A percentile compares a stretch with the other conserved stretches of the same genome.
Conservation (phyloP, 495 filamentous ascomycete genomes). For the Parachaetomium inaequale region DNA sequence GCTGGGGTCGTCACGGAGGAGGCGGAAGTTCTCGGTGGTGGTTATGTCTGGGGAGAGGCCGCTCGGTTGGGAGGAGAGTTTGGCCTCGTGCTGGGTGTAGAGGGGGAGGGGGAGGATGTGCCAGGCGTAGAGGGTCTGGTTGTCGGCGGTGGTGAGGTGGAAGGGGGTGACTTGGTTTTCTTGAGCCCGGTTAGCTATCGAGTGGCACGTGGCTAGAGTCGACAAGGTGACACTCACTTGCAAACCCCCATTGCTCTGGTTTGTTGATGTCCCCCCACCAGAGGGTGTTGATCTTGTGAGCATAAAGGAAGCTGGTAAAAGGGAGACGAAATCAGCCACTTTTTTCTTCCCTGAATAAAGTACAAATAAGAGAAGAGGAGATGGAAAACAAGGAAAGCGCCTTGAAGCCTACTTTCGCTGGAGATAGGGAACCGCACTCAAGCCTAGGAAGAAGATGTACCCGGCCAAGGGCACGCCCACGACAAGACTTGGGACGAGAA, state of each 20-base stretch:
- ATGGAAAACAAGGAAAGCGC: neutral
- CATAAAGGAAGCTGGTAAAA: constrained; percentile 64
- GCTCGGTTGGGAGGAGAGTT: constrained; percentile 47
- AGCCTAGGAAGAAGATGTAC: constrained; percentile 44
- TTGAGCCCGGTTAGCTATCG: constrained; percentile 15
- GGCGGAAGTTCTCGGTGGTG: constrained; percentile 51
- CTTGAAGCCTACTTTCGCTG: constrained; percentile 55
- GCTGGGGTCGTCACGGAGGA: constrained; percentile 61
- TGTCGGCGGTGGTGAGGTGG: constrained; percentile 53
- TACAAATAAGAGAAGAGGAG: too few relatives aligned
- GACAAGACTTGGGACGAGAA: constrained; percentile 33
- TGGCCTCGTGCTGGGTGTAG: constrained; percentile 55
- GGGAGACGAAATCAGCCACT: neutral
- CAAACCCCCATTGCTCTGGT: constrained; percentile 76
- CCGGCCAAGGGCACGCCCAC: constrained; percentile 41
- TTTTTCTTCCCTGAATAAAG: neutral
- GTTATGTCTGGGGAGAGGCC: constrained; percentile 55
- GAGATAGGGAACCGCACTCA: constrained; percentile 49
- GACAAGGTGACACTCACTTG: constrained; percentile 52
- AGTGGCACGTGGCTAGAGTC: neutral
- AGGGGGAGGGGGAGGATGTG: constrained; percentile 65
- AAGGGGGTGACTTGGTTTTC: constrained; percentile 69
- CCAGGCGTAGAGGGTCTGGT: constrained; percentile 63
- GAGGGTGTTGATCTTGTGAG: constrained; percentile 65
- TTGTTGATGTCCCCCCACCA: constrained; percentile 67